These are phyloP conservation scores for Helianthus annuus DNA, from an alignment of 129 eudicot genomes.

Conservation along the genomic window HanXRQr2.0-SUNRISE NC_035444.2:92683437-92683936, in stretches of 20 bases:
- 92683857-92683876: constrained; percentile 34
- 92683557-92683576: neutral
- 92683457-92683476: neutral
- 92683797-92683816: constrained; percentile 31
- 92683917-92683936: constrained; percentile 30
- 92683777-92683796: constrained; percentile 21
- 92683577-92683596: constrained; percentile 9
- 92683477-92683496: neutral
- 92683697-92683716: constrained; percentile 35
- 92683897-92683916: constrained; percentile 15
- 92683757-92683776: constrained; percentile 31
- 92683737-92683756: constrained; percentile 37
- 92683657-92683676: constrained; percentile 18
- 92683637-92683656: constrained; percentile 29
- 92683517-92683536: constrained; percentile 1
- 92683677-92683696: constrained; percentile 38
- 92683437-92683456: neutral
- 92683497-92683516: neutral
- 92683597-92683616: constrained; percentile 5
- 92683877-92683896: constrained; percentile 17
- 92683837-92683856: constrained; percentile 19
- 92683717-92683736: constrained; percentile 34
- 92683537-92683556: neutral
- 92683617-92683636: constrained; percentile 16
- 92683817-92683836: constrained; percentile 10